phyloP scores from a whole-genome alignment of 805 yeast genomes.

The Hagleromyces aurorensis region DNA sequence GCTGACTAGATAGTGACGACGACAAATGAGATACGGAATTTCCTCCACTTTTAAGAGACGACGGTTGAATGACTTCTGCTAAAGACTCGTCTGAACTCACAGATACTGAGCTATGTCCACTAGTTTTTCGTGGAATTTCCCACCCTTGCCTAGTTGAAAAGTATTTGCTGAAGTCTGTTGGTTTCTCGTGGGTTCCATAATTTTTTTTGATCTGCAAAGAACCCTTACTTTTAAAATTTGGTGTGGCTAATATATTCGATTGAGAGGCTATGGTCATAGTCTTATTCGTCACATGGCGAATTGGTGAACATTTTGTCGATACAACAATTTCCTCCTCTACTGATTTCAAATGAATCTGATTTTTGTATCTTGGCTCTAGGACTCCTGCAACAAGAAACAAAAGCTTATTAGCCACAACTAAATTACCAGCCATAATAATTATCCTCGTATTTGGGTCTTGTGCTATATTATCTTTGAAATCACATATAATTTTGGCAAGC shows the following conservation, averaged over 20 bases:
- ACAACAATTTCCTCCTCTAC: too few relatives aligned
- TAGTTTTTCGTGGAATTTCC: conserved; percentile 34
- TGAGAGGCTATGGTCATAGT: too few relatives aligned
- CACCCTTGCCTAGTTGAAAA: conserved; percentile 29
- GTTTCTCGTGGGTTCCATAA: too few relatives aligned
- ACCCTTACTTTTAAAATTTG: too few relatives aligned
- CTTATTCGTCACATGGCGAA: too few relatives aligned
- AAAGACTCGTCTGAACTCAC: conserved; percentile 26
- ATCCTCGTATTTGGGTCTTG: conserved; percentile 37
- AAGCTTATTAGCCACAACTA: conserved; percentile 51
- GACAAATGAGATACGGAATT: conserved; percentile 34
- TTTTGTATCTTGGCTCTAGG: conserved; percentile 32
- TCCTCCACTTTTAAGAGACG: conserved; percentile 31
- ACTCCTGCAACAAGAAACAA: conserved; percentile 46
- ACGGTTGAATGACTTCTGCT: conserved; percentile 29
- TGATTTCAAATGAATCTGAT: conserved; percentile 14
- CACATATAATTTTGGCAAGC: conserved; percentile 23
- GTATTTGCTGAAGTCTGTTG: conserved; percentile 20
- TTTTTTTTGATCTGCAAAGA: too few relatives aligned
- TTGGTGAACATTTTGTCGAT: too few relatives aligned
- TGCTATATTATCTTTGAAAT: conserved; percentile 15
- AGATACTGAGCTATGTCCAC: conserved; percentile 25
- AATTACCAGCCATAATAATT: conserved; percentile 51
- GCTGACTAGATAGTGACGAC: conserved; percentile 32
- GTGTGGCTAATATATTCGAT: too few relatives aligned